Base-by-base conservation (phyloP, 805 yeast species). In the Isabelozyma pseudorhagii region DNA sequence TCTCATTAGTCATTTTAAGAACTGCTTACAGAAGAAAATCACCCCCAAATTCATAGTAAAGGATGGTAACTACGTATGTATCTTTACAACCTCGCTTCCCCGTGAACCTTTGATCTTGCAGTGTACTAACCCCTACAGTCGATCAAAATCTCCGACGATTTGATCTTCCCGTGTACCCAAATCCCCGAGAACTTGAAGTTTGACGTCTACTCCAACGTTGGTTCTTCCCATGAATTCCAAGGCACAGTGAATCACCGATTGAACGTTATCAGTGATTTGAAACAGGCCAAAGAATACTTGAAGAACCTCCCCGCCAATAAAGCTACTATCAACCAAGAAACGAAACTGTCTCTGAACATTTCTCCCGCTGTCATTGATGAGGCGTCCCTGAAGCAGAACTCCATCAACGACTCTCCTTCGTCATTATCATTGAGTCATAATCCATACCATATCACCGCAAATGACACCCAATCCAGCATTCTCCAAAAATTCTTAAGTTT, bases 401-500 rank as follows among this genome's bases (percentile, higher is more conserved):
- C 10, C 44, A 41, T 21, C 28, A 18, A 18, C 3, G 36, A 31
- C 15, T 14, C 21, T 4, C 38, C 40, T n/a, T 28, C 38, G 9
- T 42, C 45, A 15, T 15, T 42, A 8, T 14, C 36, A 8, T 28
- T 31, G 21, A 17, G 7, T 28, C 38, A 13, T 15, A 14, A 17
- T 31, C 45, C 45, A 11, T 42, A 42, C 21, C 3, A 11, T 8
- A 14, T 27, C 14, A 11, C 13, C 11, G 21, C 8, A 13, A 10
- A 8, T 15, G 45, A 42, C 11, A 6, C 45, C 6, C 15, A 28
- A 15, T 14, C 38, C 8, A 11, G 9, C 15, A n/a, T 51, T 5
- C 39, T 47, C 14, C 45, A 40, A 9, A 72, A 77, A 46, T 64
- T 80, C 38, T 56, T 78, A 18, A 77, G 77, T 52, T 60, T 75